These are phyloP conservation scores for Rubia tinctorum DNA, from an alignment of 305 asterid genomes.

Conservation along the genomic window DNA sequence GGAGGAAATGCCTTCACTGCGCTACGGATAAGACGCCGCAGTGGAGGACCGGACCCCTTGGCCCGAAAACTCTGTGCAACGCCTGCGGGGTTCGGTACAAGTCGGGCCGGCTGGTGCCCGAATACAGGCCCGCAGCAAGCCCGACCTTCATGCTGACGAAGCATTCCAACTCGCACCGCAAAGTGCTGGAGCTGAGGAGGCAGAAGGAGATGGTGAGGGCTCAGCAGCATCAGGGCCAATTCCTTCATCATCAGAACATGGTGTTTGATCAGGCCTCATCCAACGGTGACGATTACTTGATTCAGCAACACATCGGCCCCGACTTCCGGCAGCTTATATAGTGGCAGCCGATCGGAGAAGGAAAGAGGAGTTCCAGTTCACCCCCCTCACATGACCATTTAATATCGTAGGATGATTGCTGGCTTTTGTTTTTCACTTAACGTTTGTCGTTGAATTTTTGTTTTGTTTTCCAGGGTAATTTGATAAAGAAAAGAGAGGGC, in stretches of 20 bases:
- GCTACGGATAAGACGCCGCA: slow-evolving; percentile 97
- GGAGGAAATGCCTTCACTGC: slow-evolving; percentile 91
- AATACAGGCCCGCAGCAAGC: slow-evolving; percentile 94
- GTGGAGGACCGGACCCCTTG: slow-evolving; percentile 96
- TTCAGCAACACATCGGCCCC: slow-evolving; percentile 73
- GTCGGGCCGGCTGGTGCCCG: slow-evolving; percentile 92
- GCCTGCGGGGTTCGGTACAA: slow-evolving; percentile 95
- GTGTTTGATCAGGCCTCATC: slow-evolving; percentile 57
- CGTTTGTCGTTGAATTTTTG: slow-evolving; percentile 33
- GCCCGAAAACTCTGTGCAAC: slow-evolving; percentile 90
- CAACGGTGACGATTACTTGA: slow-evolving; percentile 69
- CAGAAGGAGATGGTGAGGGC: slow-evolving; percentile 63
- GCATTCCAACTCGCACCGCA: slow-evolving; percentile 96
- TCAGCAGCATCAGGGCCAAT: slow-evolving; percentile 43
- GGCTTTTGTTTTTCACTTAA: slow-evolving; percentile 41
- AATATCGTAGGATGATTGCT: background rate
- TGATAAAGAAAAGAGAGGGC: background rate
- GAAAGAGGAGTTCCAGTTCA: too few relatives aligned
- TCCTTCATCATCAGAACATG: slow-evolving; percentile 52
- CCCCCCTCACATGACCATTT: too few relatives aligned
- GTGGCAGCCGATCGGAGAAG: too few relatives aligned
- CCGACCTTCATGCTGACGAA: slow-evolving; percentile 74
- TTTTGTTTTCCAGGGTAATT: background rate
- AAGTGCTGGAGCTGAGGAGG: slow-evolving; percentile 88
- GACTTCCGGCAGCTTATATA: slow-evolving; percentile 58